Evolutionary conservation across 1,139 yeast species (phyloP).

Genomic region (Zygosaccharomyces sapae): DNA sequence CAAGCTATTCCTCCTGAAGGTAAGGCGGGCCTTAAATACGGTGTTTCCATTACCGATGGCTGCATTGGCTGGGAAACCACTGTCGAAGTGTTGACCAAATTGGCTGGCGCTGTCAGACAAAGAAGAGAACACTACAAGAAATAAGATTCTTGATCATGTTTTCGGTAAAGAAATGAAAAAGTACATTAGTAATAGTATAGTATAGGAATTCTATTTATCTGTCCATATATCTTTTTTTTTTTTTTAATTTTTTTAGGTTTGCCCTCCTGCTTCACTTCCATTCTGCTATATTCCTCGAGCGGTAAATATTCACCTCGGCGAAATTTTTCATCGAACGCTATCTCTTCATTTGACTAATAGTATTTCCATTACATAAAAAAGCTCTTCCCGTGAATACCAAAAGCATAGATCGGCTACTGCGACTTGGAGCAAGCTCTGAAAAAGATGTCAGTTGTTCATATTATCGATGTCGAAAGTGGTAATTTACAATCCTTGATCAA

Average conservation of each 20-base stretch:
- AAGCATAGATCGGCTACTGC: background rate
- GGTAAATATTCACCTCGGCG: background rate
- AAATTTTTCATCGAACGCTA: background rate
- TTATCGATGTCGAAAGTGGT: conserved; percentile 94
- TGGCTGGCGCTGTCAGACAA: conserved; percentile 74
- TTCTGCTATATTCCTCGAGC: background rate
- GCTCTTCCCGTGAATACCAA: background rate
- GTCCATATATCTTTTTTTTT: background rate
- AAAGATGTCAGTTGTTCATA: conserved; percentile 48
- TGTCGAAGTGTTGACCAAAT: conserved; percentile 67
- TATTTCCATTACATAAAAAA: background rate
- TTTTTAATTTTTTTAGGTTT: background rate
- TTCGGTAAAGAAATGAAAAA: background rate
- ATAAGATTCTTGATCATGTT: background rate
- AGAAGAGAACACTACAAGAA: conserved; percentile 53
- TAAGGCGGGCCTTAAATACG: conserved; percentile 75
- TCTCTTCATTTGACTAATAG: background rate
- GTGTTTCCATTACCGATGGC: conserved; percentile 95
- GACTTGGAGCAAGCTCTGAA: background rate
- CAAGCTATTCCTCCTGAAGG: conserved; percentile 79
- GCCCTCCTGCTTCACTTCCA: too few species aligned
- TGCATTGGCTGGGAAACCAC: conserved; percentile 94
- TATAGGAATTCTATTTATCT: background rate
- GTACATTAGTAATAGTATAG: background rate
- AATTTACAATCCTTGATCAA: conserved; percentile 83